Conservation (phyloP, 2,329 filamentous ascomycete genomes). For the Aspergillus aculeatus region DNA sequence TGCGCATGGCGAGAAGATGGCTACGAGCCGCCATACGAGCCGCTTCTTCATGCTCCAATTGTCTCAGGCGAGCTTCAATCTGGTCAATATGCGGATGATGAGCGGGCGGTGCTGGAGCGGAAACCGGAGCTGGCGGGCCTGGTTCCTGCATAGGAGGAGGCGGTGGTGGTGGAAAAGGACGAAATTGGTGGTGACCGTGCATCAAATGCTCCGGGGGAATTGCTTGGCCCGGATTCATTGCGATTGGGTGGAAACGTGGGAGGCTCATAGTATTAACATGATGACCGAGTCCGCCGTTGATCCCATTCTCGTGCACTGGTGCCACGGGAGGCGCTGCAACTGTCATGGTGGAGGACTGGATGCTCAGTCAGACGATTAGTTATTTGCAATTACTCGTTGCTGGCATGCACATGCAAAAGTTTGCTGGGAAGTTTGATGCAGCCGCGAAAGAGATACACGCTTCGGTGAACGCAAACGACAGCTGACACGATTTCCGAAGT, state of each 20-base stretch:
- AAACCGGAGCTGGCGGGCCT: conserved; percentile 23
- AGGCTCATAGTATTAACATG: conserved; percentile 31
- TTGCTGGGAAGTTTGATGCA: not conserved
- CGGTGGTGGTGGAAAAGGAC: conserved; percentile 26
- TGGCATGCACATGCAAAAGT: conserved; percentile 10
- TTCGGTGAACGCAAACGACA: not conserved
- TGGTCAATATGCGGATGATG: conserved; percentile 35
- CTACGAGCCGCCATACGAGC: conserved; percentile 38
- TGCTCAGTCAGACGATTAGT: conserved; percentile 13
- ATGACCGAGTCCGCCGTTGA: conserved; percentile 28
- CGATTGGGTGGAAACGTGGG: conserved; percentile 42
- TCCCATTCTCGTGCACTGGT: conserved; percentile 34
- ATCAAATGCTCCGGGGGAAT: conserved; percentile 35
- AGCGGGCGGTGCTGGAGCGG: conserved; percentile 16
- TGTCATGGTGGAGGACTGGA: conserved; percentile 31
- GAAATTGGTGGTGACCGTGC: conserved; percentile 34
- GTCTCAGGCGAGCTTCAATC: conserved; percentile 39
- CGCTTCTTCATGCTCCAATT: conserved; percentile 43
- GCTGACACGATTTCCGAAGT: not conserved
- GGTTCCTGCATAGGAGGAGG: conserved; percentile 31
- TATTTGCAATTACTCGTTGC: conserved; percentile 1
- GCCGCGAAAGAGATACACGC: not conserved
- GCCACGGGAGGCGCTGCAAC: conserved; percentile 37
- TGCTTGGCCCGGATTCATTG: conserved; percentile 39
- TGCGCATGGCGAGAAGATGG: conserved; percentile 37